Conservation (phyloP, 306 rosid genomes). For the Cyamopsis tetragonoloba region DNA sequence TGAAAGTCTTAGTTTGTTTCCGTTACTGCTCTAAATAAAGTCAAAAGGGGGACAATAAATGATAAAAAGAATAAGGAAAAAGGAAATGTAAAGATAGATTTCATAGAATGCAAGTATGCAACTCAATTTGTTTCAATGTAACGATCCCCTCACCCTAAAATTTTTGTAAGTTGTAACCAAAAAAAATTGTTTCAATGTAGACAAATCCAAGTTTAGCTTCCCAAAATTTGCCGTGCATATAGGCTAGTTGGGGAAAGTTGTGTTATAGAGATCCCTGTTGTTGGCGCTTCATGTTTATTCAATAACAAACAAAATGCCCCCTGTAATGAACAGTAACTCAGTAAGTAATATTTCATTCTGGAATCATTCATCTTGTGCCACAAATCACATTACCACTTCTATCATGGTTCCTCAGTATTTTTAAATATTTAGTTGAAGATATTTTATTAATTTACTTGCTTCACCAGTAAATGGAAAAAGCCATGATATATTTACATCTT, state of each 20-base stretch:
- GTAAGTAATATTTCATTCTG: not conserved
- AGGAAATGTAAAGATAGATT: not conserved
- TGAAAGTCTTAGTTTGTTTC: slow-evolving; percentile 20
- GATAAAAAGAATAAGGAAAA: not conserved
- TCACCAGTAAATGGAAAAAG: slow-evolving; percentile 4
- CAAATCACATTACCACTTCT: not conserved
- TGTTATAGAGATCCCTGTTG: not conserved
- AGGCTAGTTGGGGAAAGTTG: not conserved
- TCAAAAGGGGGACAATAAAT: not conserved
- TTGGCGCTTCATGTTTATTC: not conserved
- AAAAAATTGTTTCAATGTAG: not conserved
- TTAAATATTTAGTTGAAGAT: not conserved
- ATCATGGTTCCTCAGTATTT: slow-evolving; percentile 2
- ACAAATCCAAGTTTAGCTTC: not conserved
- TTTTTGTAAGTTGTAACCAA: no score
- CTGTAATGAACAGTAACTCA: not conserved
- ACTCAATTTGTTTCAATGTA: not conserved
- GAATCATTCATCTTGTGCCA: not conserved
- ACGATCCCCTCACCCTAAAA: no score
- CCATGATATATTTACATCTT: slow-evolving; percentile 4
- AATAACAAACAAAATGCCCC: not conserved
- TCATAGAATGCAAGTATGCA: not conserved
- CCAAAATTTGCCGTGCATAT: not conserved
- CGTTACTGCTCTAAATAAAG: slow-evolving; percentile 1
- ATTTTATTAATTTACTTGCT: slow-evolving; percentile 8